Conservation (phyloP, 805 yeast species). For the Myxozyma kluyveri region DNA sequence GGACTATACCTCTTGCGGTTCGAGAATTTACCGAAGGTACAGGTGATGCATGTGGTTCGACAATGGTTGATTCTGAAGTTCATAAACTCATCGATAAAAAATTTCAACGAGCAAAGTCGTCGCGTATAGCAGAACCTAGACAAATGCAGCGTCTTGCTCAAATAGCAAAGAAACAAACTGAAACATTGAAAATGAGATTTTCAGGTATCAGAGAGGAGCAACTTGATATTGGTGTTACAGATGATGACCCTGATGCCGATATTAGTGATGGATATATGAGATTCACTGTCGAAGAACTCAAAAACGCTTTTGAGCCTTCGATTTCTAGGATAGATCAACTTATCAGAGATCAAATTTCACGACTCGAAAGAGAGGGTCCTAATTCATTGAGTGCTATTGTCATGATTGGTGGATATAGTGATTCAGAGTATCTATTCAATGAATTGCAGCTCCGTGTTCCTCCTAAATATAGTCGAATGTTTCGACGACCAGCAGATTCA, state of each 20-base stretch:
- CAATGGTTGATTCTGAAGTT: constrained; percentile 10
- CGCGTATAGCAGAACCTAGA: background rate
- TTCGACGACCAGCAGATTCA: constrained; percentile 22
- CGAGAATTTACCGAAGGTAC: constrained; percentile 24
- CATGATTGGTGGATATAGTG: constrained; percentile 28
- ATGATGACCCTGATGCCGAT: too few species aligned
- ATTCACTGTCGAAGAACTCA: too few species aligned
- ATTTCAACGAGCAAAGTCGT: constrained; percentile 1
- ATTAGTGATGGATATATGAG: too few species aligned
- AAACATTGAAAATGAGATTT: too few species aligned
- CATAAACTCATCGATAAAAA: constrained; percentile 1
- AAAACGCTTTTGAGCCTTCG: constrained; percentile 12
- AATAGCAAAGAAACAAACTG: too few species aligned
- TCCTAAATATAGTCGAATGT: constrained; percentile 8
- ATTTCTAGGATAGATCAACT: constrained; percentile 12
- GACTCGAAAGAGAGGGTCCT: constrained; percentile 7
- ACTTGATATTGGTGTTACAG: too few species aligned
- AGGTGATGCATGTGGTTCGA: constrained; percentile 26
- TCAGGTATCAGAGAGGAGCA: too few species aligned
- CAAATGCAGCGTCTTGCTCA: background rate
- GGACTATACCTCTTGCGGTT: constrained; percentile 20
- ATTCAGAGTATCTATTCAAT: constrained; percentile 19
- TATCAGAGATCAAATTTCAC: constrained; percentile 21
- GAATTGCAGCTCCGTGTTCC: constrained; percentile 14
- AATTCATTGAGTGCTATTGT: constrained; percentile 18